Conservation (phyloP, 176 grass and related monocot genomes). For the Tuctoria greenei region DNA sequence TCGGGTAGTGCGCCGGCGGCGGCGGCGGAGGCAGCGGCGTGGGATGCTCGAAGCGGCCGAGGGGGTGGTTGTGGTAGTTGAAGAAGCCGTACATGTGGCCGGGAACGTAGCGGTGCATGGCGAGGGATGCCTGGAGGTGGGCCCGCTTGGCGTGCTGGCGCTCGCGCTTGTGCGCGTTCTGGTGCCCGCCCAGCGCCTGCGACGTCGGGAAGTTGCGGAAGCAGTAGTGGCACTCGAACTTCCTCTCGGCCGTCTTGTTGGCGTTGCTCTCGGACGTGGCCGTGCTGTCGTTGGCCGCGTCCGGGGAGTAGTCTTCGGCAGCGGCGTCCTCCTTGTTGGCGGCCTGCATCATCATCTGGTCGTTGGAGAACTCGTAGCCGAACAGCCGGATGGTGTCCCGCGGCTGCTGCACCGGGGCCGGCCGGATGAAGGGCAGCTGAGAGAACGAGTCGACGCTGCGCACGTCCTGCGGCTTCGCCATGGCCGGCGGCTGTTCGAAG, state of each 20-base stretch:
- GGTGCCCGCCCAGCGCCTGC: slow-evolving; percentile 95
- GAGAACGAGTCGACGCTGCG: slow-evolving; percentile 79
- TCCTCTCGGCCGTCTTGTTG: slow-evolving; percentile 39
- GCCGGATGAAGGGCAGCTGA: slow-evolving; percentile 75
- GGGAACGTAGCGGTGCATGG: slow-evolving; percentile 69
- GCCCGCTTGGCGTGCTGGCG: slow-evolving; percentile 95
- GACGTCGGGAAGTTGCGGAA: slow-evolving; percentile 99
- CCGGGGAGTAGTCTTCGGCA: neutral
- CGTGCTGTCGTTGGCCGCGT: slow-evolving; percentile 35
- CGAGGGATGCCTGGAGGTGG: slow-evolving; percentile 75
- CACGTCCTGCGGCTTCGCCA: slow-evolving; percentile 60
- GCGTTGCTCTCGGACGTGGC: slow-evolving; percentile 35
- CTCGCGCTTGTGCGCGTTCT: slow-evolving; percentile 99
- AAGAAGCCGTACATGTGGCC: slow-evolving; percentile 70
- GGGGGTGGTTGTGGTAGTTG: slow-evolving; percentile 67
- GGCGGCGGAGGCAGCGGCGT: neutral
- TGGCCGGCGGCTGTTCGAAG: slow-evolving; percentile 14
- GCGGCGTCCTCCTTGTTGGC: slow-evolving; percentile 2
- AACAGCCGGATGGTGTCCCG: slow-evolving; percentile 77
- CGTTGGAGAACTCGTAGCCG: slow-evolving; percentile 77
- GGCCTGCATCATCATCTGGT: neutral
- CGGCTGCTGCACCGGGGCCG: slow-evolving; percentile 5
- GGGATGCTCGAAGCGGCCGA: slow-evolving; percentile 36
- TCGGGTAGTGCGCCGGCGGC: slow-evolving; percentile 68
- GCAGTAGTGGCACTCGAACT: slow-evolving; percentile 99